Conservation (phyloP, 805 yeast genomes). For the Kuraishia ogatae region DNA sequence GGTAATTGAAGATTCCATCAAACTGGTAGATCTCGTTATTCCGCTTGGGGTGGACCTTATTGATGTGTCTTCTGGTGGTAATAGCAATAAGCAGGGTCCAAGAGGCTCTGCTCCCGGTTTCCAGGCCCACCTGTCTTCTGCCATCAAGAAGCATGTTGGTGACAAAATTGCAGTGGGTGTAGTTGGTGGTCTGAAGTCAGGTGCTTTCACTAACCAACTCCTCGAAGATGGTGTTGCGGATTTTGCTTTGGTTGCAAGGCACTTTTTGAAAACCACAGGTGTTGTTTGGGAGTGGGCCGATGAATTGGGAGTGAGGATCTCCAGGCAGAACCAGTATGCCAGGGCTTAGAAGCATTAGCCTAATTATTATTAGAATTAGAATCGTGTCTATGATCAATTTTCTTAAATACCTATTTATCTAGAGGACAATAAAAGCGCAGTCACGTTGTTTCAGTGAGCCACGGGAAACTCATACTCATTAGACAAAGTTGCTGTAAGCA, state of each 20-base stretch:
- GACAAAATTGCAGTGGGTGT: conserved; percentile 32
- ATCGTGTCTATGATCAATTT: too few species aligned
- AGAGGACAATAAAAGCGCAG: too few species aligned
- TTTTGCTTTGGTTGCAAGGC: conserved; percentile 35
- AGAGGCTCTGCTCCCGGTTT: conserved; percentile 20
- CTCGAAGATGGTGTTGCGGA: conserved; percentile 38
- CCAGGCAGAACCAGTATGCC: not conserved
- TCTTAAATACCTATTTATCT: too few species aligned
- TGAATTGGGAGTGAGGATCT: conserved; percentile 26
- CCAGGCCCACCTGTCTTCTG: conserved; percentile 31
- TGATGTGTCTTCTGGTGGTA: conserved; percentile 51
- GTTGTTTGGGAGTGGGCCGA: conserved; percentile 42
- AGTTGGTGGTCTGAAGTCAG: conserved; percentile 35
- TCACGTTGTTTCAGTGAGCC: too few species aligned
- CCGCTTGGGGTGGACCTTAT: conserved; percentile 40
- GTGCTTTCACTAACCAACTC: conserved; percentile 27
- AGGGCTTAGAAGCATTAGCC: not conserved
- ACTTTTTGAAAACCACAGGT: conserved; percentile 41
- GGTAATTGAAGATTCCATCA: conserved; percentile 35
- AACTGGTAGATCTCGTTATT: conserved; percentile 28
- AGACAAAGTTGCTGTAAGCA: not conserved
- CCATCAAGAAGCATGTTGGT: conserved; percentile 35
- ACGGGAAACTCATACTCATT: not conserved
- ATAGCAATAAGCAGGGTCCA: conserved; percentile 22
- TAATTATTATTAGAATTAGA: too few species aligned